These are phyloP conservation scores for Sarocladium strictum DNA, from an alignment of 2,329 filamentous ascomycete species.

Conservation along the genomic window DNA sequence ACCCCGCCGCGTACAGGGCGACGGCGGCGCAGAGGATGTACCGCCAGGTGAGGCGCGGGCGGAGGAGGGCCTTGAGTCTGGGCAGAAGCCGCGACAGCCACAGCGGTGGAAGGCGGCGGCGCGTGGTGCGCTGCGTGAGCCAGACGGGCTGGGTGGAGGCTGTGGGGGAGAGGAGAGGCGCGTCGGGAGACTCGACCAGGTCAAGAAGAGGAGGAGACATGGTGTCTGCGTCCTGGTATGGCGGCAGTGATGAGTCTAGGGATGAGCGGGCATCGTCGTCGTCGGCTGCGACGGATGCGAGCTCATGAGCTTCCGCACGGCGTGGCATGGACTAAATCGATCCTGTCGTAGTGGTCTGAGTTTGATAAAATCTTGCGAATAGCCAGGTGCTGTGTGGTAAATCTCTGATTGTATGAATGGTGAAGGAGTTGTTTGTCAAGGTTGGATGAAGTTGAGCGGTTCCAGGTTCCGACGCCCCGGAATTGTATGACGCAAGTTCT, in stretches of 20 bases:
- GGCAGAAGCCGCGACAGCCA: constrained; percentile 1
- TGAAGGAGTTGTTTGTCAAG: too few relatives aligned
- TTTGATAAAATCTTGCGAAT: background rate
- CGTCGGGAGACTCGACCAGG: background rate
- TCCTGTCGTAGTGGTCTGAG: background rate
- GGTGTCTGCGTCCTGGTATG: background rate
- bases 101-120: background rate
- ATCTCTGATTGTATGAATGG: background rate
- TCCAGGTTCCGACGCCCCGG: background rate
- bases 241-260: background rate
- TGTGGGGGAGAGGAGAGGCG: constrained; percentile 1
- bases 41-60: constrained; percentile 27
- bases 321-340: constrained; percentile 4
- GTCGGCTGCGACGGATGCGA: constrained; percentile 2
- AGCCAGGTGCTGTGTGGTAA: background rate
- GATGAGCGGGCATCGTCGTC: background rate
- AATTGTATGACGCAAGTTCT: background rate
- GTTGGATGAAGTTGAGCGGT: background rate
- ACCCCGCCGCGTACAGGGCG: constrained; percentile 31
- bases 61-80: constrained; percentile 13
- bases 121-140: background rate
- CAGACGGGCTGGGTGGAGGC: background rate
- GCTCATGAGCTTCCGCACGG: background rate
- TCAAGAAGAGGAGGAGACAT: too few relatives aligned
- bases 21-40: constrained; percentile 25